Percentiles rank a stretch among this genome's conserved stretches.
phyloP scores from a whole-genome alignment of 805 yeast species.

The Candida gorgasii region DNA sequence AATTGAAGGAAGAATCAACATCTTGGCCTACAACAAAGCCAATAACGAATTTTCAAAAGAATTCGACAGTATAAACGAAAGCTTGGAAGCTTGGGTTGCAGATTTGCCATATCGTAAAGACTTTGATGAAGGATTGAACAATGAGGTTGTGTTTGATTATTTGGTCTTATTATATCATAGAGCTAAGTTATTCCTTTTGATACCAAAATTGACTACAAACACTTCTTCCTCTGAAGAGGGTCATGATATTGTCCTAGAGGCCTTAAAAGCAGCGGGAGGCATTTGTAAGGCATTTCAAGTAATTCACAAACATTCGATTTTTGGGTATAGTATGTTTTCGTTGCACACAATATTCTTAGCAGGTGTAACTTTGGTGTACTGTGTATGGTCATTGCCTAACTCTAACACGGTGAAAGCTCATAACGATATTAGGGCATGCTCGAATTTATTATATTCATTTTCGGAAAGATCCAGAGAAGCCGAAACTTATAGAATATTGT shows the following conservation, averaged over 20 bases:
- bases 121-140: conserved; percentile 9
- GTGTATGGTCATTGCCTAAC: conserved; percentile 18
- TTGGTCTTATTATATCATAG: conserved; percentile 11
- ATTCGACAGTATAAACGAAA: conserved; percentile 4
- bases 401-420: conserved; percentile 16
- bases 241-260: conserved; percentile 1
- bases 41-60: background rate
- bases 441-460: conserved; percentile 24
- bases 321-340: conserved; percentile 15
- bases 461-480: conserved; percentile 27
- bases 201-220: conserved; percentile 11
- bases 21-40: conserved; percentile 4
- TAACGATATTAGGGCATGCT: conserved; percentile 25
- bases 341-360: conserved; percentile 18
- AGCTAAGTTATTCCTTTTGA: conserved; percentile 13
- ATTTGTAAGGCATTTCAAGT: conserved; percentile 13
- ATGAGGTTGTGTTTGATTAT: conserved; percentile 13
- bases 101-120: conserved; percentile 9
- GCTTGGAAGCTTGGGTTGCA: conserved; percentile 10
- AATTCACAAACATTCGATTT: conserved; percentile 11
- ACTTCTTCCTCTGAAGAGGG: background rate
- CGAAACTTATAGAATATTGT: conserved; percentile 21
- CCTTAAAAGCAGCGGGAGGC: conserved; percentile 11
- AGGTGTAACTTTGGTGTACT: conserved; percentile 26
- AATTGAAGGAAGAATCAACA: conserved; percentile 12